Base-by-base conservation (phyloP, 371 early-diverging fungal genomes). In the Syncephalis plumigaleata region DNA sequence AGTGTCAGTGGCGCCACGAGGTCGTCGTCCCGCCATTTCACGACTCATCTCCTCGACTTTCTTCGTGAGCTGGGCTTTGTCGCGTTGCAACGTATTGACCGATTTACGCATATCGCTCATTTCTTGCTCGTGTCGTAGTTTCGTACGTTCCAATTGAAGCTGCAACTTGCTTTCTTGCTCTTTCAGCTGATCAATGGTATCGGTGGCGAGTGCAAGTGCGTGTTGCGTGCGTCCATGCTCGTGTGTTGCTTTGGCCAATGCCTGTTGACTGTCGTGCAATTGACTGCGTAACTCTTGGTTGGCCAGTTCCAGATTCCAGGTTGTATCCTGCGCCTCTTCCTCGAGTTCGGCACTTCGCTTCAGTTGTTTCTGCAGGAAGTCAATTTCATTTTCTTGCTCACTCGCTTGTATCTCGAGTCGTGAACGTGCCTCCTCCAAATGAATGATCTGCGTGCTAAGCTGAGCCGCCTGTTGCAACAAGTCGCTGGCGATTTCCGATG, bases 51-150 rank as follows among this genome's bases (percentile, higher is more conserved):
- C 67, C 18, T 81, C 78, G 15, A 73, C 61, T 25, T 76, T 65
- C 42, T 72, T 71, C 2, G 60, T 24, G 11, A 75, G 58, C 15
- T 73, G 70, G 3, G 68, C 48, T 55, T 80, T 81, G 27, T 83
- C 84, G 24, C 78, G 71, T 55, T 79, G 79, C 5, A 77, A 55
- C 13, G 62, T 59, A n/a, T 67, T 64, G 4, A 64, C 50, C 45
- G 69, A 71, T 17, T 75, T 73, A 16, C 81, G 77, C 51, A 78
- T 60, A 22, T 57, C 53, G 0, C 63, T 46, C 61, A 77, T 67
- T 18, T 83, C 81, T 45, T 79, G 78, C 46, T 81, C 81, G 37
- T 72, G 74, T 13, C 70, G 64, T 39, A 62, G 54, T 39, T 79
- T 80, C 45, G 70, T 58, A 17, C 63, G 52, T 36, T 70, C 73